These are phyloP conservation scores for Yarrowia deformans DNA, from an alignment of 805 yeast species.

Conservation along the genomic window DNA sequence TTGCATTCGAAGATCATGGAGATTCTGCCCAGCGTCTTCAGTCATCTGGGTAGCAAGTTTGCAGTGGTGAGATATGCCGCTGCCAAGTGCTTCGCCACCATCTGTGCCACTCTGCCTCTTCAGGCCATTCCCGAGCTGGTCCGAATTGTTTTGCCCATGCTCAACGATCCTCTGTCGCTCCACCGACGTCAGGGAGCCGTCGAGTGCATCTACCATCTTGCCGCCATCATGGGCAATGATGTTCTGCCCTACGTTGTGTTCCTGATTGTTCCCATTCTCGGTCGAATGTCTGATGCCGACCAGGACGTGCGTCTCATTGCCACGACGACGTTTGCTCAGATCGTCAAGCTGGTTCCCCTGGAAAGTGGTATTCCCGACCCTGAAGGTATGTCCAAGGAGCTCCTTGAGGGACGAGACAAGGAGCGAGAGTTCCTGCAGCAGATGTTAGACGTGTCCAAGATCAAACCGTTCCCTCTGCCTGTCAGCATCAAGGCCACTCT, in stretches of 20 bases:
- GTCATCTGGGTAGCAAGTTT: slow-evolving; percentile 67
- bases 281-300: slow-evolving; percentile 97
- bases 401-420: slow-evolving; percentile 86
- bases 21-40: slow-evolving; percentile 60
- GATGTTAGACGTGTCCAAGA: slow-evolving; percentile 96
- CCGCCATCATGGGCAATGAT: slow-evolving; percentile 82
- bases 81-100: slow-evolving; percentile 84
- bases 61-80: slow-evolving; percentile 90
- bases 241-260: slow-evolving; percentile 95
- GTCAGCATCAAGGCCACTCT: slow-evolving; percentile 91
- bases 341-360: slow-evolving; percentile 91
- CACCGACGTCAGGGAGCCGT: slow-evolving; percentile 90
- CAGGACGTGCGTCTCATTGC: slow-evolving; percentile 87
- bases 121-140: slow-evolving; percentile 79
- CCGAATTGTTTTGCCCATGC: slow-evolving; percentile 76
- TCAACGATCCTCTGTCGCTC: slow-evolving; percentile 74
- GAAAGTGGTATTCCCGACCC: slow-evolving; percentile 99
- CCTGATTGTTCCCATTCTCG: slow-evolving; percentile 93
- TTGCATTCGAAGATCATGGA: slow-evolving; percentile 60
- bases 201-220: slow-evolving; percentile 86
- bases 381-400: slow-evolving; percentile 81
- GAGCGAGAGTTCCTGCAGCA: slow-evolving; percentile 95
- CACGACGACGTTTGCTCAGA: slow-evolving; percentile 95
- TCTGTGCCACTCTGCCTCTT: slow-evolving; percentile 73
- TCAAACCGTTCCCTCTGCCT: slow-evolving; percentile 86